Conservation (phyloP, 148 eudicot genomes). For the Limonium bicolor region DNA sequence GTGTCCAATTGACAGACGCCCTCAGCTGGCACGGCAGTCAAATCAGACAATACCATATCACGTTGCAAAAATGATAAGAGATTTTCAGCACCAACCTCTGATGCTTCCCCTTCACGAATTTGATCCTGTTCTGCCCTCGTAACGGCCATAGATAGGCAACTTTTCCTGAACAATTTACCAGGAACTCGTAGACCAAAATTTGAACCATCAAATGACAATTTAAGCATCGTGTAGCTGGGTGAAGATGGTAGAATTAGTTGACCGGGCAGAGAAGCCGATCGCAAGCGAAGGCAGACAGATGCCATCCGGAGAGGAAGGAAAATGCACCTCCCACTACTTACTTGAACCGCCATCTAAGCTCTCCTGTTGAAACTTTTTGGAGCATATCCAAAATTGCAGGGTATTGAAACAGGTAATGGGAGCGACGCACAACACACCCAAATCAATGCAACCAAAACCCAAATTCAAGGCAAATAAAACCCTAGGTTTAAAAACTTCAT, state of each 20-base stretch:
- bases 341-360: slow-evolving; percentile 16
- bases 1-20: no score
- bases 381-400: no score
- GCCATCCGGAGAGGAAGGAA: slow-evolving; percentile 10
- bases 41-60: background rate
- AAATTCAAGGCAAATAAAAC: no score
- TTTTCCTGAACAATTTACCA: slow-evolving; percentile 7
- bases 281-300: slow-evolving; percentile 18
- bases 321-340: slow-evolving; percentile 20
- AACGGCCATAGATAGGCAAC: slow-evolving; percentile 16
- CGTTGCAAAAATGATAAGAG: background rate
- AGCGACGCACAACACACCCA: no score
- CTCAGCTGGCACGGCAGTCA: no score
- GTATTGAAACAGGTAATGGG: no score
- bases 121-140: slow-evolving; percentile 31
- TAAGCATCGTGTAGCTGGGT: slow-evolving; percentile 8
- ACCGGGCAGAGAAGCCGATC: slow-evolving; percentile 6
- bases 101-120: slow-evolving; percentile 16
- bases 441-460: no score
- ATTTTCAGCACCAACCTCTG: slow-evolving; percentile 29
- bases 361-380: no score
- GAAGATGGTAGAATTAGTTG: slow-evolving; percentile 9
- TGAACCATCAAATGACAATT: slow-evolving; percentile 4
- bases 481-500: no score
- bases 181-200: slow-evolving; percentile 9